Evolutionary conservation across 305 asterid genomes (phyloP).

Genomic region (Stenogyne calaminthoides): DNA sequence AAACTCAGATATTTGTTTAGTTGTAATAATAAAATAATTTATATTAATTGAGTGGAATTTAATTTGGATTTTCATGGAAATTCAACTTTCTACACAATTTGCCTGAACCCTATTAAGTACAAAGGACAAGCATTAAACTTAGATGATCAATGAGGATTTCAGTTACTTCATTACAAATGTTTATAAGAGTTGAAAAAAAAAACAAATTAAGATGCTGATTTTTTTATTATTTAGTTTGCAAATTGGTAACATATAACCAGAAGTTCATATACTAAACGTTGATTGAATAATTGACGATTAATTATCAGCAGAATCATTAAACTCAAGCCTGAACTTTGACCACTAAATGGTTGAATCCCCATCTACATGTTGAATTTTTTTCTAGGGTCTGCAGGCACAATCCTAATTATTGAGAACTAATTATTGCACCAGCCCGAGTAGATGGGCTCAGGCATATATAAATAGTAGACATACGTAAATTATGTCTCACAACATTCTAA

Average conservation of each 20-base stretch:
- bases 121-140: no score
- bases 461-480: neutral
- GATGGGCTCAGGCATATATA: neutral
- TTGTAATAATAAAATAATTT: no score
- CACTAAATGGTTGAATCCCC: constrained; percentile 22
- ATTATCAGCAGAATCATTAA: constrained; percentile 11
- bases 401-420: constrained; percentile 9
- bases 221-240: neutral
- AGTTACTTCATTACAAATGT: no score
- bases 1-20: no score
- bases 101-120: no score
- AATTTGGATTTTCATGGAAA: no score
- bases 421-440: constrained; percentile 22
- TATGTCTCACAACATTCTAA: constrained; percentile 10
- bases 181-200: no score
- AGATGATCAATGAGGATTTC: no score
- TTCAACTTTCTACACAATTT: no score
- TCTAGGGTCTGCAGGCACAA: constrained; percentile 1
- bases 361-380: neutral
- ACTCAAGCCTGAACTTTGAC: constrained; percentile 20
- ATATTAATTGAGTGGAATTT: no score
- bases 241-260: neutral
- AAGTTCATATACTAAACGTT: neutral
- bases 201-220: no score
- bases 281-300: neutral